A percentile compares a stretch with the other conserved stretches of the same genome.
Conservation (phyloP, 768 basidiomycete genomes). For the Rhizopogon sp. region DNA sequence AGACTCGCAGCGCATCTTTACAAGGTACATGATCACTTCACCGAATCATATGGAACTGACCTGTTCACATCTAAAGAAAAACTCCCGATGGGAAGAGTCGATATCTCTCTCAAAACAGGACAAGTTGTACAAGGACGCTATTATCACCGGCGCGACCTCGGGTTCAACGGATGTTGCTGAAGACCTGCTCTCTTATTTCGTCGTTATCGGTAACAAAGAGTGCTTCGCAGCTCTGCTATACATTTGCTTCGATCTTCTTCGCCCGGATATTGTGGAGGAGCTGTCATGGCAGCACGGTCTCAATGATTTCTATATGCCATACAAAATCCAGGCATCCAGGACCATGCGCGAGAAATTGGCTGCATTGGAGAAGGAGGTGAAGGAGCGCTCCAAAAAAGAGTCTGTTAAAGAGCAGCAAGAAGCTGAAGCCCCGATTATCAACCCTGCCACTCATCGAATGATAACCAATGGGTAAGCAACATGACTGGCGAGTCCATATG, state of each 20-base stretch:
- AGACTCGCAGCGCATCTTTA: slow-evolving; percentile 93
- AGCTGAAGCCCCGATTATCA: slow-evolving; percentile 82
- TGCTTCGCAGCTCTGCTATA: slow-evolving; percentile 90
- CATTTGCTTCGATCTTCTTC: slow-evolving; percentile 92
- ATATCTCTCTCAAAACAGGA: slow-evolving; percentile 94
- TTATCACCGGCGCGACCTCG: slow-evolving; percentile 88
- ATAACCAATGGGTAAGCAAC: slow-evolving; percentile 57
- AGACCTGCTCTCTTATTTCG: slow-evolving; percentile 93
- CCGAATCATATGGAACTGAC: background rate
- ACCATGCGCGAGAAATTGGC: slow-evolving; percentile 76
- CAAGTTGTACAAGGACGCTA: slow-evolving; percentile 95
- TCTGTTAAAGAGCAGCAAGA: slow-evolving; percentile 87
- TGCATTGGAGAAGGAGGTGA: slow-evolving; percentile 82
- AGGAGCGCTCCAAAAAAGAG: slow-evolving; percentile 83
- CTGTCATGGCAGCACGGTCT: slow-evolving; percentile 95
- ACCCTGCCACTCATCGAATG: slow-evolving; percentile 63
- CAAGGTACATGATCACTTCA: slow-evolving; percentile 50
- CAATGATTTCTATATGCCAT: slow-evolving; percentile 98
- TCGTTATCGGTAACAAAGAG: slow-evolving; percentile 98
- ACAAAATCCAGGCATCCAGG: slow-evolving; percentile 83
- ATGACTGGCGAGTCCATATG: background rate
- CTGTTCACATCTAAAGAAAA: slow-evolving; percentile 61
- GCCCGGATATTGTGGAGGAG: slow-evolving; percentile 90
- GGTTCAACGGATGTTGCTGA: slow-evolving; percentile 86
- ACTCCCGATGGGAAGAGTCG: slow-evolving; percentile 93